Base-by-base conservation (phyloP, 306 rosid genomes). In the Comarum palustre region DNA sequence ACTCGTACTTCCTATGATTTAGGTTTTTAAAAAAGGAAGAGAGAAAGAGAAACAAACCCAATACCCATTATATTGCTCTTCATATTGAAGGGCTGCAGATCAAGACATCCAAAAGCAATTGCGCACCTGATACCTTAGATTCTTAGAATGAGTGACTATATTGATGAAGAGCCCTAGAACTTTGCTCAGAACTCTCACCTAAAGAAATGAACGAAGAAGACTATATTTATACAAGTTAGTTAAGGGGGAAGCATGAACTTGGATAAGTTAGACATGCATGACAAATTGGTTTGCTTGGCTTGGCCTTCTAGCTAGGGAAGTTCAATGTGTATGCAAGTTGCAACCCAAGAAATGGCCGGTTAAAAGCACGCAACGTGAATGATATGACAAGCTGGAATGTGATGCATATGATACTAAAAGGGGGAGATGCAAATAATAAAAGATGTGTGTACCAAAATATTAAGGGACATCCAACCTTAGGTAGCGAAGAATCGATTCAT, bases 81-180 rank as follows among this genome's bases (percentile, higher is more conserved):
- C 75, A 71, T 54, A 39, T 15, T 13, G 65, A 69, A 2, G 27
- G 59, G 42, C 43, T 59, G 47, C 59, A 68, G 73, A 68, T 19
- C 38, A 17, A 46, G 13, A 39, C 34, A 6, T 64, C 50, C 48
- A 22, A 38, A 38, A 63, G 27, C 47, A 38, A 20, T 11, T 9
- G 25, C 62, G 51, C 51, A 71, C 10, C 39, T 20, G 65, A 55
- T 55, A 7, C 14, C 14, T 52, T 12, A n/a, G 52, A 43, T 38
- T 1, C 41, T 38, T 38, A 43, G 4, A 51, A n/a, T 36, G 64
- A 51, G 36, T 14, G 22, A 20, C 59, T 69, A 60, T 31, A 45
- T 45, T 10, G 17, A 5, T 13, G 24, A 57, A 47, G 62, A 50
- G 20, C 66, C 66, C 12, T 19, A 61, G 17, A 14, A 31, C 43